Conservation (phyloP, 164 flowering plant genomes). For the Vitis rupestris region DNA sequence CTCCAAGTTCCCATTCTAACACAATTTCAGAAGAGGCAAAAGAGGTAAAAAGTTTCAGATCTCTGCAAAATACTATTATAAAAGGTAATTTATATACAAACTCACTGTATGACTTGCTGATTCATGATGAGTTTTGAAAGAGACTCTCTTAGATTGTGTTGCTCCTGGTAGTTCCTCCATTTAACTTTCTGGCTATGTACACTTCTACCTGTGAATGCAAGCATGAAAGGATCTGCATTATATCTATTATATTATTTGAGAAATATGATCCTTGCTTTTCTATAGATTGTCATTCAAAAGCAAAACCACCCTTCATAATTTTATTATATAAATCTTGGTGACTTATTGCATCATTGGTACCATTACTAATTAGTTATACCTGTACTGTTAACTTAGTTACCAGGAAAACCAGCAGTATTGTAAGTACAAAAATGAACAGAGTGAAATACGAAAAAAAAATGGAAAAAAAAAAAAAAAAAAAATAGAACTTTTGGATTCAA, state of each 20-base stretch:
- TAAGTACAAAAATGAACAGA: background rate
- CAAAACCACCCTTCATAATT: background rate
- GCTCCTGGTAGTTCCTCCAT: background rate
- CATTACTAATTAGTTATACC: background rate
- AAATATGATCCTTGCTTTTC: no score
- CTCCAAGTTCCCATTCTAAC: background rate
- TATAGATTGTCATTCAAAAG: background rate
- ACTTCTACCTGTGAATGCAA: background rate
- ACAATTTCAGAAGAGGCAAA: background rate
- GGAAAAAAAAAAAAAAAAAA: no score
- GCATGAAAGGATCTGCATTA: background rate
- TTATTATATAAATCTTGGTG: background rate
- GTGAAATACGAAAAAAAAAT: no score
- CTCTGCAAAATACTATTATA: background rate
- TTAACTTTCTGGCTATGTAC: background rate
- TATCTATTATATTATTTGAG: background rate
- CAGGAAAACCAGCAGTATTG: background rate
- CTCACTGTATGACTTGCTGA: background rate
- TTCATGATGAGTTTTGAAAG: background rate
- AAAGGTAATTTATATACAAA: background rate
- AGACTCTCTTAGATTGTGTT: background rate
- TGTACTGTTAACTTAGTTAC: background rate
- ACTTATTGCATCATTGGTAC: background rate
- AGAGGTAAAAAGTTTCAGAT: background rate
- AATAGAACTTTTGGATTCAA: background rate